Evolutionary conservation across 1,139 yeast species (phyloP).

Genomic region (Lodderomyces jiufengensis): DNA sequence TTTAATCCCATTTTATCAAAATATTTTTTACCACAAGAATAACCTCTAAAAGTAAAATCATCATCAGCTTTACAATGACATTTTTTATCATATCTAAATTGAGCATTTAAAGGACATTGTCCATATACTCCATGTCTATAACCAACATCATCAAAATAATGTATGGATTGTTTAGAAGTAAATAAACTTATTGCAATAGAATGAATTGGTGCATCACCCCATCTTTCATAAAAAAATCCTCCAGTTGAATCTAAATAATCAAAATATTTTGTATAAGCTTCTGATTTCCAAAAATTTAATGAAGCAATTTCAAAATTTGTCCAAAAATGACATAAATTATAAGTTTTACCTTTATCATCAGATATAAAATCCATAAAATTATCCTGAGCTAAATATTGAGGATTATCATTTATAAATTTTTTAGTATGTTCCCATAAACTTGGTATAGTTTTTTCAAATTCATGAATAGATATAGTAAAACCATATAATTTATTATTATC

Average conservation of each 20-base stretch:
- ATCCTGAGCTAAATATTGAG: conserved; percentile 43
- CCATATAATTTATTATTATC: conserved; percentile 60
- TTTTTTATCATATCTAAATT: conserved; percentile 40
- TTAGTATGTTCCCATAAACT: conserved; percentile 57
- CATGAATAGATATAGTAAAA: conserved; percentile 63
- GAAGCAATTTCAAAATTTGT: conserved; percentile 85
- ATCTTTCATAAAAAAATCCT: conserved; percentile 88
- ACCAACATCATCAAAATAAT: conserved; percentile 79
- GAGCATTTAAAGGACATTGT: conserved; percentile 52
- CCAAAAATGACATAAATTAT: conserved; percentile 90
- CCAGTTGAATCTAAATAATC: conserved; percentile 71
- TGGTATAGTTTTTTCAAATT: conserved; percentile 54
- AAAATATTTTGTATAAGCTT: conserved; percentile 66
- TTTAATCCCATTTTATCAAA: conserved; percentile 41
- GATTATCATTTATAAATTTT: conserved; percentile 44
- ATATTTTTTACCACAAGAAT: conserved; percentile 51
- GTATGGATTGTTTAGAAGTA: conserved; percentile 61
- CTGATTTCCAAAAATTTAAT: conserved; percentile 70
- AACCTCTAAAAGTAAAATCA: conserved; percentile 54
- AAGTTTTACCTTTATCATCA: conserved; percentile 59
- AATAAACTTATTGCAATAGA: conserved; percentile 77
- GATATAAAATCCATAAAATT: conserved; percentile 51
- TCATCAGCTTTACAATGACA: conserved; percentile 49
- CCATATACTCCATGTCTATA: conserved; percentile 68
- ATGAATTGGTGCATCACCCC: conserved; percentile 97